Base-by-base conservation (phyloP, 306 rosid genomes). In the Begonia peltatifolia region DNA sequence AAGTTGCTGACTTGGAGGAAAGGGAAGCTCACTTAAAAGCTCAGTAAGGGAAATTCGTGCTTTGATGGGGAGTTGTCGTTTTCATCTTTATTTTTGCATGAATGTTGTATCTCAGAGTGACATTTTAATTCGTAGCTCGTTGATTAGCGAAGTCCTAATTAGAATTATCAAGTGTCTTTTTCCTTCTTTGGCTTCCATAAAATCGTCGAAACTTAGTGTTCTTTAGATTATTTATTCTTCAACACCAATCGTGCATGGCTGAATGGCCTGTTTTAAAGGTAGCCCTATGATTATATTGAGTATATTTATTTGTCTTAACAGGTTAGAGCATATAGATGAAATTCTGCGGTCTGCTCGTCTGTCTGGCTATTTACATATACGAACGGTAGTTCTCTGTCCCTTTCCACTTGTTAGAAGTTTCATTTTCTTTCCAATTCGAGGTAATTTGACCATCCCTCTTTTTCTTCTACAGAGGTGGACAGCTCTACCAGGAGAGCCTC, bases 21-120 rank as follows among this genome's bases (percentile, higher is more conserved):
- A 83, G 70, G 71, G 97, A 82, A 78, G 87, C 97, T 64, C 90
- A 78, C 54, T 59, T 82, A 55, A 89, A 74, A 71, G 95, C 97
- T 67, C 83, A 62, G 97, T 89, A 68, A 76, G 94, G 42, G 18
- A 65, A 58, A 52, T 35, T 71, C 47, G 49, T 62, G 36, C 53
- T 42, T 67, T 59, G 52, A 14, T 54, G 53, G 56, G 58, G 11
- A 52, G 48, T 56, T 47, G 7, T 43, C 38, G 49, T 50, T 42
- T 25, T 9, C n/a, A 13, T 58, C 14, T 54, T 11, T 46, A 10
- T 5, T 5, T 7, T 30, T 30, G 3, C 38, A 30, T 30, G 38
- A 30, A 7, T 30, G 38, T 30, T 30, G 38, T 3, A 30, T 30
- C 6, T 30, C 3, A 30, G 38, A 30, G 8, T 3, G 38, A 30